A percentile compares a stretch with the other conserved stretches of the same genome.
These are phyloP conservation scores for Moniliella sp. DNA, from an alignment of 1,284 basidiomycete genomes.

Conservation along the genomic window DNA sequence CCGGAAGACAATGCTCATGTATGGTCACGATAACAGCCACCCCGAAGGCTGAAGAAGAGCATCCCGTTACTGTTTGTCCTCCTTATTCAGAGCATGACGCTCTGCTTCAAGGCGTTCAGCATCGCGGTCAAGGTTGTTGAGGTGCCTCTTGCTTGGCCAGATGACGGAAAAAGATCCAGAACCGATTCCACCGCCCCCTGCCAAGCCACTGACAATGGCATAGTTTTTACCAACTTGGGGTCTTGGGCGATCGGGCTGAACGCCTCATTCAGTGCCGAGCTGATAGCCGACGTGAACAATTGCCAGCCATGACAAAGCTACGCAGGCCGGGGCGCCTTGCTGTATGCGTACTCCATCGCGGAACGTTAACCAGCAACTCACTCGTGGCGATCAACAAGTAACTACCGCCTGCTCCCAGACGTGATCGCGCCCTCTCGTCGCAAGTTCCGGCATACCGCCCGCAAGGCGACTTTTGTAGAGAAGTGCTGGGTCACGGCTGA, in stretches of 20 bases:
- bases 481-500: constrained; percentile 43
- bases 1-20: too few species aligned
- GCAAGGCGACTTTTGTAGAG: constrained; percentile 41
- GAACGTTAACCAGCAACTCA: constrained; percentile 65
- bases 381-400: constrained; percentile 38
- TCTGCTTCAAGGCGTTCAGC: too few species aligned
- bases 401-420: constrained; percentile 37
- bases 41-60: too few species aligned
- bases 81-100: too few species aligned
- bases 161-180: constrained; percentile 57
- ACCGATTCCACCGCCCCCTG: constrained; percentile 38
- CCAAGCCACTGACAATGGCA: constrained; percentile 39
- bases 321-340: constrained; percentile 52
- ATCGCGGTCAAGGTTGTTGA: too few species aligned
- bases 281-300: constrained; percentile 51
- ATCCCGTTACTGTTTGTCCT: too few species aligned
- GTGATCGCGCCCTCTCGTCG: constrained; percentile 15
- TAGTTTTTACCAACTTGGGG: constrained; percentile 41
- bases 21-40: too few species aligned
- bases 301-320: constrained; percentile 32
- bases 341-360: constrained; percentile 54
- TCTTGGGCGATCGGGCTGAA: constrained; percentile 41
- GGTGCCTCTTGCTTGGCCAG: background rate
- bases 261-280: constrained; percentile 39
- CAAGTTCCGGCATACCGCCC: too few species aligned